Evolutionary conservation across 129 eudicot species (phyloP).

Genomic region (Lactuca sativa): DNA sequence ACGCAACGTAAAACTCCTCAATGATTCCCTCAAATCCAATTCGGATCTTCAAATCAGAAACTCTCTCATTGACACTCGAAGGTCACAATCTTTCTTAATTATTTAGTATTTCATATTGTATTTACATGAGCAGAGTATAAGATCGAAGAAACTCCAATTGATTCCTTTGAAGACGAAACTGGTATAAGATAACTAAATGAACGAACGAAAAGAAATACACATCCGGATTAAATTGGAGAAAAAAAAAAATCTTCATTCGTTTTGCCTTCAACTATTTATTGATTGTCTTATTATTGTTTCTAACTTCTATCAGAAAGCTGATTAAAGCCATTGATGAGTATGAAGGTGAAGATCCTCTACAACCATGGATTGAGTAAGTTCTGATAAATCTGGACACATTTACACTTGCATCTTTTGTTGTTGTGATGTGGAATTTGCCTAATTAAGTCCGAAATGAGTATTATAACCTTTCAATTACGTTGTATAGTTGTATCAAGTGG

Average conservation of each 20-base stretch:
- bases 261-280: not conserved
- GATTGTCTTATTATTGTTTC: not conserved
- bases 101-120: not conserved
- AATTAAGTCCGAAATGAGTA: not conserved
- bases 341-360: constrained; percentile 82
- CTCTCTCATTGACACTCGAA: constrained; percentile 49
- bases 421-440: not conserved
- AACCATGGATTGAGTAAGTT: constrained; percentile 84
- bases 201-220: not conserved
- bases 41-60: constrained; percentile 49
- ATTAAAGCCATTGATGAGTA: constrained; percentile 76
- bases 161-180: not conserved
- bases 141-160: not conserved
- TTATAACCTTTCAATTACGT: not conserved
- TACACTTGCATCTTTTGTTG: not conserved
- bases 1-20: constrained; percentile 69
- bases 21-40: constrained; percentile 75
- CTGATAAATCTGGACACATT: not conserved
- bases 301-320: constrained; percentile 48
- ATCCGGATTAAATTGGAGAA: not conserved
- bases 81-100: constrained; percentile 27
- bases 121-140: not conserved
- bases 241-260: not conserved
- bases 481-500: constrained; percentile 88
- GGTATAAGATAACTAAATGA: not conserved